Evolutionary conservation across 805 yeast genomes (phyloP), one percentile per base, ranked within the genome.

Genomic region (Kuraishia piskuri): DNA sequence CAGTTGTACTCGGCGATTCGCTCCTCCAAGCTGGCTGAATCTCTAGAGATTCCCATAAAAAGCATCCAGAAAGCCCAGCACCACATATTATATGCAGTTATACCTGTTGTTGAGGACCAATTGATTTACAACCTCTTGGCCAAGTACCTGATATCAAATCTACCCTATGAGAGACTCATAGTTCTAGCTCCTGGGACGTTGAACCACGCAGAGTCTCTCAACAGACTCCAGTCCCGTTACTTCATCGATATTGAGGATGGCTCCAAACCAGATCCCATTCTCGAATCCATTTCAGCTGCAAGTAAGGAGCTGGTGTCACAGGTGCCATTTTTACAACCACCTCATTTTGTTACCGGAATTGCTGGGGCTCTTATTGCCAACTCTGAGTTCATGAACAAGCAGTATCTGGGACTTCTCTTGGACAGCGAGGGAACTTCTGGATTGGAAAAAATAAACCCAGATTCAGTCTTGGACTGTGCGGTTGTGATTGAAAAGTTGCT

Each of bases 351-450:
- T 40, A 74, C 81, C 0, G 83, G 82, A 0, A 64, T 70, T 9
- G 56, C 68, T 1, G 82, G 75, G 0, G 64, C 80, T 0, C 45
- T 77, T 8, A 55, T 67, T 0, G 65, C 80, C 1, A 68, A 63
- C 22, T 54, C 65, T 3, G 59, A 55, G 20, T 52, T 55, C 5
- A 46, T 31, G 2, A 47, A 55, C 14, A 52, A 54, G 2, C 53
- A 53, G 3, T 52, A 50, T n/a, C 48, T 60, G 26, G 55, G 53
- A n/a, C 49, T 67, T 1, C 53, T 57, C 6, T 56, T 76, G 50
- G 71, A 75, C 55, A 70, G 80, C 2, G 82, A 78, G 59, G 83
- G 83, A 17, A 78, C 75, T 31, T 66, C 75, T 2, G 81, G 79
- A 12, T 68, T 63, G 53, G 82, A 78, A 54, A 74, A 68, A 57